A percentile compares a stretch with the other conserved stretches of the same genome.
phyloP scores from a whole-genome alignment of 352 stramenopile genomes.

The Thalassiosira mediterranea region DNA sequence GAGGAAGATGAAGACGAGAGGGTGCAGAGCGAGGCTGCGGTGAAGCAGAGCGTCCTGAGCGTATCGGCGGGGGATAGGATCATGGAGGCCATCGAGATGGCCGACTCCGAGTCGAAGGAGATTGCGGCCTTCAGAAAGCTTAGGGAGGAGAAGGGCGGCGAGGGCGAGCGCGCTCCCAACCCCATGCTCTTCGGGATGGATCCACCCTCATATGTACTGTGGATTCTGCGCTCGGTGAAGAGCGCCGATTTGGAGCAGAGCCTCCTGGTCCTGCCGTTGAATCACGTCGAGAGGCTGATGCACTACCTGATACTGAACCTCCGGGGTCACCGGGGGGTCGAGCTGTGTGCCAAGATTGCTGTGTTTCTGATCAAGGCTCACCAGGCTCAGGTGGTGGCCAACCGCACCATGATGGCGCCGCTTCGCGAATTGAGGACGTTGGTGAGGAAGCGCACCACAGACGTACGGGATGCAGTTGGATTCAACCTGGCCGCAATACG shows the following conservation, averaged over 20 bases:
- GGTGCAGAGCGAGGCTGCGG: conserved; percentile 88
- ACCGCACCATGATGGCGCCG: conserved; percentile 62
- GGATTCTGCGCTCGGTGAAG: conserved; percentile 91
- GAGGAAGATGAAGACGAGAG: conserved; percentile 84
- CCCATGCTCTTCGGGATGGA: conserved; percentile 94
- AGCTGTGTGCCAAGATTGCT: conserved; percentile 87
- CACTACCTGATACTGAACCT: conserved; percentile 90
- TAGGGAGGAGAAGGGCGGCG: conserved; percentile 58
- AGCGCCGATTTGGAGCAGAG: conserved; percentile 96
- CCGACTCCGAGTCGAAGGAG: conserved; percentile 90
- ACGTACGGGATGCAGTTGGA: conserved; percentile 73
- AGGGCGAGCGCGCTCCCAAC: conserved; percentile 81
- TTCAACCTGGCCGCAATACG: conserved; percentile 81
- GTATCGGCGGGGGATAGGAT: conserved; percentile 88
- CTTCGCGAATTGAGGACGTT: conserved; percentile 74
- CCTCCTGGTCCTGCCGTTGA: conserved; percentile 96
- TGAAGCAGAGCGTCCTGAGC: conserved; percentile 92
- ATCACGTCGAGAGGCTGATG: conserved; percentile 93
- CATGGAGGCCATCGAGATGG: conserved; percentile 94
- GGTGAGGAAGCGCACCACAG: conserved; percentile 58
- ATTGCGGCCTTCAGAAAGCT: conserved; percentile 79
- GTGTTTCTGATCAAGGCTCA: conserved; percentile 82
- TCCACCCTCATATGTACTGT: conserved; percentile 92
- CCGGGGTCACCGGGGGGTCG: conserved; percentile 85
- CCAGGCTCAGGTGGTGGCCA: conserved; percentile 76